These are phyloP conservation scores for Suillus plorans DNA, from an alignment of 768 basidiomycete genomes.

Conservation along the genomic window DNA sequence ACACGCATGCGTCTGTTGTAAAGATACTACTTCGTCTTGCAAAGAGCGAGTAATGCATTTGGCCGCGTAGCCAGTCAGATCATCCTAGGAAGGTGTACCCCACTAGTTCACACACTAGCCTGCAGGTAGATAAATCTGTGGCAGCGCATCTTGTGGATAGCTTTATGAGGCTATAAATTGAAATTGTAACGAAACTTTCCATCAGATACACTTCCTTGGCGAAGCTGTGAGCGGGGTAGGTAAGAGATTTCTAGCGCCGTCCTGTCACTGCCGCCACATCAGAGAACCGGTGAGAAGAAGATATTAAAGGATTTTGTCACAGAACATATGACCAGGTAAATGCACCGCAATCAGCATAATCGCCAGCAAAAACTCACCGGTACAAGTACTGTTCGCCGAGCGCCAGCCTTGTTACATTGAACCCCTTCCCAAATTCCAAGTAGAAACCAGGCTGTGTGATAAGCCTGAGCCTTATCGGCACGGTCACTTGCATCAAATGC, in stretches of 20 bases:
- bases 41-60: neutral
- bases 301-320: too few relatives aligned
- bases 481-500: neutral
- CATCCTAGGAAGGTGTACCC: neutral
- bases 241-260: neutral
- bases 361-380: too few relatives aligned
- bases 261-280: neutral
- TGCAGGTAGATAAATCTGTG: neutral
- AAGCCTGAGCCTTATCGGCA: neutral
- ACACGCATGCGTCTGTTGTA: neutral
- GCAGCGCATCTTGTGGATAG: neutral
- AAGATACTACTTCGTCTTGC: neutral
- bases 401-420: neutral
- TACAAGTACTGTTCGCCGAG: too few relatives aligned
- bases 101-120: neutral
- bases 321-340: too few relatives aligned
- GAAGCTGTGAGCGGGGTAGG: neutral
- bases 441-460: constrained; percentile 8
- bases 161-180: neutral
- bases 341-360: too few relatives aligned
- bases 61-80: neutral
- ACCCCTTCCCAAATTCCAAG: neutral
- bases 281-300: too few relatives aligned
- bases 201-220: neutral
- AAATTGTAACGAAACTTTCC: neutral